These are phyloP conservation scores for Ascosphaera apis DNA, from an alignment of 2,329 filamentous ascomycete species.

Conservation along the genomic window DNA sequence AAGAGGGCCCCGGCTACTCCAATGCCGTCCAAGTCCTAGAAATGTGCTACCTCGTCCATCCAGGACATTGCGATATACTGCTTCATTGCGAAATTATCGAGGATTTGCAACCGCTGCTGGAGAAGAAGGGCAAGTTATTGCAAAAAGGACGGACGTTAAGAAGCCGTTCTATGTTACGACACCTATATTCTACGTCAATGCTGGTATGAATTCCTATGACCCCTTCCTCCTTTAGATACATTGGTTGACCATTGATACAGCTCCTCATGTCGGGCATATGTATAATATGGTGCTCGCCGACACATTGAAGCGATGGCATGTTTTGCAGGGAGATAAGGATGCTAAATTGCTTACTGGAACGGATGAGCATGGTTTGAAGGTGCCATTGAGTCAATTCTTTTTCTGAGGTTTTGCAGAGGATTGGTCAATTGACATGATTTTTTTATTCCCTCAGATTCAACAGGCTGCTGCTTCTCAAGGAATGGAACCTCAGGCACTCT, in stretches of 20 bases:
- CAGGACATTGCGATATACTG: too few species aligned
- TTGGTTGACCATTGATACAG: slow-evolving; percentile 20
- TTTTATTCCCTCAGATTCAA: slow-evolving; percentile 51
- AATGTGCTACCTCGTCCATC: too few species aligned
- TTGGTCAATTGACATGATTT: slow-evolving; percentile 6
- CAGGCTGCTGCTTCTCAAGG: slow-evolving; percentile 52
- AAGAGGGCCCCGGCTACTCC: slow-evolving; percentile 10
- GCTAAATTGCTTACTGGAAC: slow-evolving; percentile 74
- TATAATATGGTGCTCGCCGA: slow-evolving; percentile 85
- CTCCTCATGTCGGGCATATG: slow-evolving; percentile 82
- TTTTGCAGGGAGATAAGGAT: slow-evolving; percentile 40
- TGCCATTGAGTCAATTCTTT: slow-evolving; percentile 7
- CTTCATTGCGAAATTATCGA: too few species aligned
- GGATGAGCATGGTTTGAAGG: slow-evolving; percentile 92
- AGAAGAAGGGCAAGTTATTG: too few species aligned
- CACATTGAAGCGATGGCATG: slow-evolving; percentile 77
- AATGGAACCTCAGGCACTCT: slow-evolving; percentile 59
- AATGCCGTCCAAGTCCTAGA: too few species aligned
- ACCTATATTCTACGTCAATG: slow-evolving; percentile 98
- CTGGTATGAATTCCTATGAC: slow-evolving; percentile 30
- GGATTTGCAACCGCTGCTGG: too few species aligned
- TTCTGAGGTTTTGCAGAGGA: background rate
- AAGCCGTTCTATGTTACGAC: slow-evolving; percentile 94
- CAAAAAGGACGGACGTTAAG: slow-evolving; percentile 6
- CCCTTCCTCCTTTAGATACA: background rate